These are phyloP conservation scores for Pelargonium myrrhifolium DNA, from an alignment of 441 rosid species.

Conservation along the genomic window DNA sequence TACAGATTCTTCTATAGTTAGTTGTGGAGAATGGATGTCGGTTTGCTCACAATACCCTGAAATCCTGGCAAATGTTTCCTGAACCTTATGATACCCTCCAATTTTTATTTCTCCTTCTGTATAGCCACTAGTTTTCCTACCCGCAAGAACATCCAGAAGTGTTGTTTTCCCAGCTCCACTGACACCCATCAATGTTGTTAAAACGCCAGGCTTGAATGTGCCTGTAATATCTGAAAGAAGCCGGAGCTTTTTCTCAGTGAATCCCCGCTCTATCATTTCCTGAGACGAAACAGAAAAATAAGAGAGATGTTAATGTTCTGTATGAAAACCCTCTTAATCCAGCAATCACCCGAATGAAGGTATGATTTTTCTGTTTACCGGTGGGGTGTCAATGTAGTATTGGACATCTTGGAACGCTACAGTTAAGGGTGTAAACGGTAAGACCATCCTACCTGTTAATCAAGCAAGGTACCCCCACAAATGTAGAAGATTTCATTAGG, in stretches of 20 bases:
- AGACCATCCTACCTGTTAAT: conserved; percentile 45
- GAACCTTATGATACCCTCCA: conserved; percentile 52
- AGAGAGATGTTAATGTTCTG: background rate
- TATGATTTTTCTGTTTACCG: conserved; percentile 34
- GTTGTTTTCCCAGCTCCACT: conserved; percentile 83
- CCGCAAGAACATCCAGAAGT: conserved; percentile 60
- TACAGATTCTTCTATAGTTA: conserved; percentile 55
- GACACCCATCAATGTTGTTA: conserved; percentile 67
- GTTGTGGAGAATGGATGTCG: conserved; percentile 58
- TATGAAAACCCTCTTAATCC: background rate
- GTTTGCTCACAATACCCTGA: conserved; percentile 64
- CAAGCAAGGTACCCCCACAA: background rate
- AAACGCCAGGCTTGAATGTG: conserved; percentile 49
- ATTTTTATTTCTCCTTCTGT: conserved; percentile 56
- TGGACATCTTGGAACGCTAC: conserved; percentile 50
- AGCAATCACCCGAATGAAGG: background rate
- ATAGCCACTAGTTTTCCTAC: conserved; percentile 56
- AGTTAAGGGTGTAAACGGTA: conserved; percentile 48
- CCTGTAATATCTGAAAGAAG: conserved; percentile 48
- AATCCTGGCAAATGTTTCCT: conserved; percentile 49
- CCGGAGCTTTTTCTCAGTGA: conserved; percentile 34
- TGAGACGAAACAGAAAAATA: background rate
- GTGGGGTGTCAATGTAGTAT: conserved; percentile 50
- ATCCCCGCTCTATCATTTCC: conserved; percentile 45
- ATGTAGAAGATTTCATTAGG: background rate